These are phyloP conservation scores for Kodamaea laetipori DNA, from an alignment of 805 yeast genomes.

Conservation along the genomic window DNA sequence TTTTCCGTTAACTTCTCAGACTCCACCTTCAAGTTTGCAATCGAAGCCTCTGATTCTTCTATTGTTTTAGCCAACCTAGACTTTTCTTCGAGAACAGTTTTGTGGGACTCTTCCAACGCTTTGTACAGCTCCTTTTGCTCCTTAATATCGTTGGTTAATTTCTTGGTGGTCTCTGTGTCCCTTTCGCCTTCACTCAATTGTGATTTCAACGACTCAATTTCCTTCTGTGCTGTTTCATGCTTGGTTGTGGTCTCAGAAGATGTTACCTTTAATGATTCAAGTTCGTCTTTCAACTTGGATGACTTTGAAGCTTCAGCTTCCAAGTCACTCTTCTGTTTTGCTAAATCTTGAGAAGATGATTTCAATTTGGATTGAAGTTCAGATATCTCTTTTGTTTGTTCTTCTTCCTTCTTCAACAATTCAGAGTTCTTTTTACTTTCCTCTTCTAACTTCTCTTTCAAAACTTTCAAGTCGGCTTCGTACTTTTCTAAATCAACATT, in stretches of 20 bases:
- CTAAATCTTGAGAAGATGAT: background rate
- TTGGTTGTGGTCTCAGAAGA: background rate
- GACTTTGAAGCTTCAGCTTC: background rate
- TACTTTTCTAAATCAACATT: background rate
- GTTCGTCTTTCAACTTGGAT: background rate
- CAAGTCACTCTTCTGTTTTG: background rate
- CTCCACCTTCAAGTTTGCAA: background rate
- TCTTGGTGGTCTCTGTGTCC: conserved; percentile 11
- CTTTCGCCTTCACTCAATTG: conserved; percentile 1
- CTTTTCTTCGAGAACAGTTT: conserved; percentile 7
- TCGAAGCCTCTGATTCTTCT: conserved; percentile 12
- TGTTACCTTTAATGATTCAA: background rate
- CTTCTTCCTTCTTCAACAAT: conserved; percentile 8
- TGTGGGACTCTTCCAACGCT: conserved; percentile 1
- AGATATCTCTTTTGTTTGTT: conserved; percentile 7
- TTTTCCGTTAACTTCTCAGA: conserved; percentile 3
- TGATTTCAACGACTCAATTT: background rate
- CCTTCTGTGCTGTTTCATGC: conserved; percentile 9
- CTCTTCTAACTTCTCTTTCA: conserved; percentile 6
- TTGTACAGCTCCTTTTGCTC: background rate
- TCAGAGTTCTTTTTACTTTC: background rate
- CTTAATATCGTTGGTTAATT: conserved; percentile 25
- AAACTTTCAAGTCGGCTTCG: background rate
- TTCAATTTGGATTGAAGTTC: background rate
- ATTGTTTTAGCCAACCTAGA: conserved; percentile 7